These are phyloP conservation scores for Kwoniella dendrophila DNA, from an alignment of 768 basidiomycete species.

Conservation along the genomic window DNA sequence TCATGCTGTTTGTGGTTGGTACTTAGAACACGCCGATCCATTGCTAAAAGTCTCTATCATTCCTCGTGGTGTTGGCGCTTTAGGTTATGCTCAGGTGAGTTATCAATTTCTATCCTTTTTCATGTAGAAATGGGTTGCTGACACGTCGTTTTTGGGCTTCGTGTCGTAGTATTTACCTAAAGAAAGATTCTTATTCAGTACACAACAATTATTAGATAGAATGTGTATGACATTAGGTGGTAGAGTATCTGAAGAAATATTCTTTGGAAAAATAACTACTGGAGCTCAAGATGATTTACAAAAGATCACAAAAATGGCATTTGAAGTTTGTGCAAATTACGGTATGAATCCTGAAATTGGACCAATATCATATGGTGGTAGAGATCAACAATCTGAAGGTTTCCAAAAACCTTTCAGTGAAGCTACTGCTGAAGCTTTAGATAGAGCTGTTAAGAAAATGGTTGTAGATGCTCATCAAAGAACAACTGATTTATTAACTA, in stretches of 20 bases:
- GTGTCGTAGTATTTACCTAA: conserved; percentile 75
- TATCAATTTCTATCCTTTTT: conserved; percentile 28
- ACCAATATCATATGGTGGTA: conserved; percentile 93
- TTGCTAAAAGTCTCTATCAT: conserved; percentile 98
- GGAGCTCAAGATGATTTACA: conserved; percentile 98
- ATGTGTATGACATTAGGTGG: conserved; percentile 99
- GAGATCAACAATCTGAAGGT: conserved; percentile 75
- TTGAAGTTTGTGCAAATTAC: conserved; percentile 86
- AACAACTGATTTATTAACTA: conserved; percentile 76
- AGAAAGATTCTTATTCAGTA: conserved; percentile 92
- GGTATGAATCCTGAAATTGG: conserved; percentile 96
- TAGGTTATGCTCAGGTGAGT: conserved; percentile 89
- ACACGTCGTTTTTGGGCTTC: neutral
- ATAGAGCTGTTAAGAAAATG: conserved; percentile 84
- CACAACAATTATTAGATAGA: conserved; percentile 88
- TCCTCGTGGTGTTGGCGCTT: conserved; percentile 88
- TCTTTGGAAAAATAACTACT: conserved; percentile 91
- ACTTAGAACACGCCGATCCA: conserved; percentile 94
- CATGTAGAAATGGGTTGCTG: conserved; percentile 3
- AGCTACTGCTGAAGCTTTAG: conserved; percentile 92
- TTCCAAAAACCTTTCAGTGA: conserved; percentile 99
- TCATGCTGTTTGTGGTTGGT: conserved; percentile 98
- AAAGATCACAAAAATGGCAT: conserved; percentile 97
- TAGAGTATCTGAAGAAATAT: conserved; percentile 96
- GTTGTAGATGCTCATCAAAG: conserved; percentile 82